Percentiles rank a stretch among this genome's conserved stretches.
Evolutionary conservation across 106 monocot genomes (phyloP).

Genomic region (Iris macrosiphon): DNA sequence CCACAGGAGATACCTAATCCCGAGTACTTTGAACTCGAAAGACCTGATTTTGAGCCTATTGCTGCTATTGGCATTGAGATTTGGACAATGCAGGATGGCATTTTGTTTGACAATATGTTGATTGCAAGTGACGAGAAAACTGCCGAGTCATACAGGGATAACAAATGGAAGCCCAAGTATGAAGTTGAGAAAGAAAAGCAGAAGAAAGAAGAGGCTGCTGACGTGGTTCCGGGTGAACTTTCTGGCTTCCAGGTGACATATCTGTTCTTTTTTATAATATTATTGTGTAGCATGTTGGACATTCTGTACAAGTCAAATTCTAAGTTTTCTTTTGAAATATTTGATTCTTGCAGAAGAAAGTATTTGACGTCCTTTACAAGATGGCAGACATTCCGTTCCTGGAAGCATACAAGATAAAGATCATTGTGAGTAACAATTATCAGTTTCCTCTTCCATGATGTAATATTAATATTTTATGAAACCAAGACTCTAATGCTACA

Average conservation of each 20-base stretch:
- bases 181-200: conserved; percentile 58
- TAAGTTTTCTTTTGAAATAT: neutral
- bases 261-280: neutral
- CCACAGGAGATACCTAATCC: conserved; percentile 65
- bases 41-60: conserved; percentile 62
- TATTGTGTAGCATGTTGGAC: neutral
- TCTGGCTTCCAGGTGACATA: conserved; percentile 39
- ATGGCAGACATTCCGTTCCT: conserved; percentile 42
- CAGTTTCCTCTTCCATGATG: neutral
- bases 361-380: conserved; percentile 65
- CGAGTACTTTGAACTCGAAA: conserved; percentile 45
- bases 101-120: conserved; percentile 65
- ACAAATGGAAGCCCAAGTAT: conserved; percentile 51
- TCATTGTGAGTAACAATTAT: conserved; percentile 35
- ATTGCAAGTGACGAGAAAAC: conserved; percentile 41
- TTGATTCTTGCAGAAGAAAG: conserved; percentile 67
- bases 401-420: conserved; percentile 43
- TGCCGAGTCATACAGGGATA: conserved; percentile 37
- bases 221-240: conserved; percentile 28
- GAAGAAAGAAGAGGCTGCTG: conserved; percentile 44
- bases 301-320: neutral
- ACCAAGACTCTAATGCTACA: too few relatives aligned
- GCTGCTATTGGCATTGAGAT: conserved; percentile 69
- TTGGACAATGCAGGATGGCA: conserved; percentile 78
- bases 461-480: neutral